Percentiles rank a stretch among this genome's conserved stretches.
These are phyloP conservation scores for Colletotrichum abscissum DNA, from an alignment of 2,329 filamentous ascomycete species.

Conservation along the genomic window DNA sequence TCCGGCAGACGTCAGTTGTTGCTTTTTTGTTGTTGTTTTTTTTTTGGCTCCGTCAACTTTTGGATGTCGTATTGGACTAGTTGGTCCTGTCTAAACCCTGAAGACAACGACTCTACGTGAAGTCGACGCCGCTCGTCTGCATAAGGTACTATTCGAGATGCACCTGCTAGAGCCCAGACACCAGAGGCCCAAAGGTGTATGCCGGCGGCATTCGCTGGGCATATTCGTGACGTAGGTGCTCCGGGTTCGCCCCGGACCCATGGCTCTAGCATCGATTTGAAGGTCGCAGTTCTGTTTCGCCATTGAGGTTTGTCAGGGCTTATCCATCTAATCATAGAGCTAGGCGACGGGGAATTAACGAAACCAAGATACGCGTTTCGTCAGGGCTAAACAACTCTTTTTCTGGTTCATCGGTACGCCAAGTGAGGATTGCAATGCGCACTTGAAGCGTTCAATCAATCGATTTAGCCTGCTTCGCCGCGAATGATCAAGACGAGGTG, in stretches of 20 bases:
- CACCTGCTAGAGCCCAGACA: constrained; percentile 1
- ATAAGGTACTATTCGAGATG: constrained; percentile 9
- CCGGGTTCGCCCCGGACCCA: constrained; percentile 10
- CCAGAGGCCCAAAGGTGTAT: neutral
- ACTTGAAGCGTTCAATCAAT: constrained; percentile 5
- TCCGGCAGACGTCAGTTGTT: neutral
- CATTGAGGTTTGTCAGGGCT: constrained; percentile 28
- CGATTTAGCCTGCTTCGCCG: neutral
- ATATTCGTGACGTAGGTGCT: constrained; percentile 21
- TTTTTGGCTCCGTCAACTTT: neutral
- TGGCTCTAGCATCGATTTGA: constrained; percentile 7
- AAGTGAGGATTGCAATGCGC: neutral
- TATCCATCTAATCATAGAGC: constrained; percentile 17
- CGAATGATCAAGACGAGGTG: neutral
- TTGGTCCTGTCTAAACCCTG: neutral
- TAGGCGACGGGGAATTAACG: neutral
- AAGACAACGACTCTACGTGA: neutral
- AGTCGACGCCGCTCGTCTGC: constrained; percentile 19
- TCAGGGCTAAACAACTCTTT: constrained; percentile 12
- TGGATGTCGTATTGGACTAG: neutral
- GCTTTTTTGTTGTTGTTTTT: too few species aligned
- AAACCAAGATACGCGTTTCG: constrained; percentile 19
- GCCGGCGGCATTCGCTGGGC: neutral
- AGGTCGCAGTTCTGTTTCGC: constrained; percentile 29
- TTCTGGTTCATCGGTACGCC: constrained; percentile 8